These are phyloP conservation scores for Bolboschoenus planiculmis DNA, from an alignment of 176 grass and related monocot species.

Conservation along the genomic window DNA sequence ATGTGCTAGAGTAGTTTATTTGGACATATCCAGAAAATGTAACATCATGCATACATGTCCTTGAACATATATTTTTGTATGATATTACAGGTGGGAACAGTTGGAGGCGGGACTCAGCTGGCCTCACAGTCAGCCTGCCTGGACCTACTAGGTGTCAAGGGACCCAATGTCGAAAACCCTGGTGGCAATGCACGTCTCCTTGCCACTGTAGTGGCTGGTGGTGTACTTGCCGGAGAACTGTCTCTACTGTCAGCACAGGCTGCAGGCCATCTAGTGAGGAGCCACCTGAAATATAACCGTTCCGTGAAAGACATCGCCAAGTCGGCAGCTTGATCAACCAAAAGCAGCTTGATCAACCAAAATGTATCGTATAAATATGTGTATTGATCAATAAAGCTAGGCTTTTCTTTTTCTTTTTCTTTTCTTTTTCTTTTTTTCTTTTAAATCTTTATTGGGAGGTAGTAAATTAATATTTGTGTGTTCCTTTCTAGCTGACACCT, in stretches of 20 bases:
- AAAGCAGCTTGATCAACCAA: constrained; percentile 24
- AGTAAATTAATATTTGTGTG: constrained; percentile 19
- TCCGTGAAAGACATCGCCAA: constrained; percentile 71
- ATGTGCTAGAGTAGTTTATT: constrained; percentile 9
- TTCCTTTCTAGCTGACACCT: constrained; percentile 10
- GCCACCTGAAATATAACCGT: constrained; percentile 98
- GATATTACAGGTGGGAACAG: constrained; percentile 70
- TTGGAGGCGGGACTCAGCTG: constrained; percentile 86
- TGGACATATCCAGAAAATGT: background rate
- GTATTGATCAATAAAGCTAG: constrained; percentile 17
- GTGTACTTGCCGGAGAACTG: constrained; percentile 85
- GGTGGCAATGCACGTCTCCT: constrained; percentile 78
- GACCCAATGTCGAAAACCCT: constrained; percentile 48
- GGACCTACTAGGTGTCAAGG: constrained; percentile 78
- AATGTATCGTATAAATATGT: constrained; percentile 15
- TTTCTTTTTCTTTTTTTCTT: background rate
- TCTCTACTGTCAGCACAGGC: constrained; percentile 86
- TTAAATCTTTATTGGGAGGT: background rate
- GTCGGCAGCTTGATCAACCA: constrained; percentile 20
- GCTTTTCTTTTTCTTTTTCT: background rate
- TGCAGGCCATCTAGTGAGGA: constrained; percentile 77
- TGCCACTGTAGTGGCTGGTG: constrained; percentile 75
- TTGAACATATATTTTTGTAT: background rate
- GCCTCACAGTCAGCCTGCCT: constrained; percentile 79
- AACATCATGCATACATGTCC: constrained; percentile 2